A percentile compares a stretch with the other conserved stretches of the same genome.
Evolutionary conservation across 2,329 filamentous ascomycete genomes (phyloP).

Genomic region (Verticillium albo-atrum): DNA sequence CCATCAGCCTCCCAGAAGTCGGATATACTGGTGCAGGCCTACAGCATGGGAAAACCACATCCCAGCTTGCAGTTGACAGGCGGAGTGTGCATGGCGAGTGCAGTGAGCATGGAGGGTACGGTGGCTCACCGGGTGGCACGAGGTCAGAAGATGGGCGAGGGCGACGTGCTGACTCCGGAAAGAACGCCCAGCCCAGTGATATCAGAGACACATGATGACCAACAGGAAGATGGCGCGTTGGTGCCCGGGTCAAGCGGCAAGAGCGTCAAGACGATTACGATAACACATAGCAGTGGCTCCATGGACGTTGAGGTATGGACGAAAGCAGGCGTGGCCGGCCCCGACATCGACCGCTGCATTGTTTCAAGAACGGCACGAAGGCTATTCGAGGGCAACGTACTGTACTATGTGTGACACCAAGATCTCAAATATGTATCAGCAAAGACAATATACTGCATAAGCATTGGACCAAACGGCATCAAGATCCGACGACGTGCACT

Average conservation of each 20-base stretch:
- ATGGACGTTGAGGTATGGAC: slow-evolving; percentile 20
- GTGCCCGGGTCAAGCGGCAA: not conserved
- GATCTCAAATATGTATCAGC: not conserved
- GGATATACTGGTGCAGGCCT: slow-evolving; percentile 39
- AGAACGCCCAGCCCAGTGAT: slow-evolving; percentile 15
- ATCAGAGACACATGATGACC: not conserved
- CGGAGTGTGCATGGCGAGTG: slow-evolving; percentile 41
- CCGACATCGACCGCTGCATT: slow-evolving; percentile 17
- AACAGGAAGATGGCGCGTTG: slow-evolving; percentile 5
- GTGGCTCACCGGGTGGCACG: slow-evolving; percentile 22
- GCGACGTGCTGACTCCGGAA: slow-evolving; percentile 10
- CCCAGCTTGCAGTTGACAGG: slow-evolving; percentile 49
- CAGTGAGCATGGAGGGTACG: slow-evolving; percentile 36
- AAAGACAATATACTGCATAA: not conserved
- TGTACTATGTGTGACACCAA: slow-evolving; percentile 16
- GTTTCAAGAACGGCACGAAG: slow-evolving; percentile 25
- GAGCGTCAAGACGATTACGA: slow-evolving; percentile 1
- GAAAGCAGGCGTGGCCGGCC: slow-evolving; percentile 11
- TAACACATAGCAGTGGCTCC: slow-evolving; percentile 22
- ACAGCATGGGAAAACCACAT: slow-evolving; percentile 47
- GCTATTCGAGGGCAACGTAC: slow-evolving; percentile 24
- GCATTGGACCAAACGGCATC: not conserved
- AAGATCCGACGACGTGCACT: not conserved
- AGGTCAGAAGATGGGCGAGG: not conserved
- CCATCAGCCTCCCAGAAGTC: slow-evolving; percentile 6